Percentiles rank a stretch among this genome's conserved stretches.
Conservation (phyloP, 371 early-diverging fungal genomes). For the Actinomortierella ambigua region DNA sequence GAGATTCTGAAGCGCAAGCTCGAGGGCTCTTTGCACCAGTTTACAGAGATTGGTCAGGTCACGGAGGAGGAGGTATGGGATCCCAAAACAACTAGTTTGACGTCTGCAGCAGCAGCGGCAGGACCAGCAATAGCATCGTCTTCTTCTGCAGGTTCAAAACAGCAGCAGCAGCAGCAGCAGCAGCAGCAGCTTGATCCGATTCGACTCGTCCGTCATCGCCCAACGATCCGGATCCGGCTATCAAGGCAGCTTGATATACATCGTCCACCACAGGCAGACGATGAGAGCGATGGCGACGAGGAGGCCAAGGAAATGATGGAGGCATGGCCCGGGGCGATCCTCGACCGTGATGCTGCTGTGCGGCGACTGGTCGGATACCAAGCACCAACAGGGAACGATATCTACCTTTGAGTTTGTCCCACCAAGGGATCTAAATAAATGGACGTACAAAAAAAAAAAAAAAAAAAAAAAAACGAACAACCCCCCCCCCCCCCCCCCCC, state of each 20-base stretch:
- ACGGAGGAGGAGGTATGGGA: slow-evolving; percentile 61
- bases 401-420: slow-evolving; percentile 17
- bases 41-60: slow-evolving; percentile 62
- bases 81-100: slow-evolving; percentile 47
- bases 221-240: slow-evolving; percentile 42
- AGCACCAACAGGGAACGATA: slow-evolving; percentile 42
- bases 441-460: not conserved
- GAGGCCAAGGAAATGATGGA: slow-evolving; percentile 14
- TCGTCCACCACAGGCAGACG: slow-evolving; percentile 8
- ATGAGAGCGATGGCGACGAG: slow-evolving; percentile 5
- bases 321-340: slow-evolving; percentile 36
- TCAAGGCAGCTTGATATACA: slow-evolving; percentile 19
- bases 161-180: slow-evolving; percentile 22
- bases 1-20: slow-evolving; percentile 68
- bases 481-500: too few relatives aligned
- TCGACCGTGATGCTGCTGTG: slow-evolving; percentile 37
- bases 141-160: slow-evolving; percentile 3
- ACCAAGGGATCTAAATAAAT: slow-evolving; percentile 3
- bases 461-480: not conserved
- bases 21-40: slow-evolving; percentile 63
- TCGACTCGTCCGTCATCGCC: slow-evolving; percentile 28
- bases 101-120: not conserved
- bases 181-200: slow-evolving; percentile 31
- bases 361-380: slow-evolving; percentile 41
- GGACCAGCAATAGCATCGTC: slow-evolving; percentile 15